Evolutionary conservation across 2,329 filamentous ascomycete species (phyloP), one percentile per base, ranked within the genome.

Genomic region (Colletotrichum simmondsii): DNA sequence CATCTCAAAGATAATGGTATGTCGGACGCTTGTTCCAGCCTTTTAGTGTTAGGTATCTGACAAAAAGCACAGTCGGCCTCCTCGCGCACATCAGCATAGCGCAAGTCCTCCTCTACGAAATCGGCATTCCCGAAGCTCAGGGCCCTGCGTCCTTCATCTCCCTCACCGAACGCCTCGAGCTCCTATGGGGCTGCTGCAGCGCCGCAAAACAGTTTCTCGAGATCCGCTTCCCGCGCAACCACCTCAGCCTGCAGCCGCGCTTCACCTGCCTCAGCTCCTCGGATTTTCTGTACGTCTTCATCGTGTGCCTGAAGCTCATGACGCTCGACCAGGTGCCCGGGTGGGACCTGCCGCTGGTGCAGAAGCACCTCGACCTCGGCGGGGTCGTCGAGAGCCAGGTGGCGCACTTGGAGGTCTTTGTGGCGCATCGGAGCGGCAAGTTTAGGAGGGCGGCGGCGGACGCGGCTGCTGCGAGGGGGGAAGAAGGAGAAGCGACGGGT

Each of bases 91-190:
- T 86, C 10, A 77, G 82, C 73, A 81, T 87, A 14, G 85, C 85
- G 26, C 83, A 88, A 74, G 80, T 86, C 10, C 82, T 89, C 4
- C 79, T 88, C 22, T 86, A 85, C 74, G 87, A 88, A 73, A 78
- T 86, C 49, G 84, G 81, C 71, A 78, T 88, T 32, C 82, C 83
- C 4, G 85, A 87, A 3, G 75, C 78, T 28, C 78, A 80, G 72
- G 79, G 79, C 56, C 75, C 75, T 11, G 70, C 79, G 10, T 75
- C 77, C 3, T 77, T 77, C 54, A 78, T 87, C 64, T 65, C 82
- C 5, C 74, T 79, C 10, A 77, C 81, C 2, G 83, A 86, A 37
- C 83, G 86, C 8, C 78, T 87, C 2, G 80, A 83, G 24, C 80
- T 88, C 22, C 83, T 89, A n/a, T 86, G 84, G 83, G 77, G 78